Conservation (phyloP, 805 yeast species). For the Cyberlindnera americana region DNA sequence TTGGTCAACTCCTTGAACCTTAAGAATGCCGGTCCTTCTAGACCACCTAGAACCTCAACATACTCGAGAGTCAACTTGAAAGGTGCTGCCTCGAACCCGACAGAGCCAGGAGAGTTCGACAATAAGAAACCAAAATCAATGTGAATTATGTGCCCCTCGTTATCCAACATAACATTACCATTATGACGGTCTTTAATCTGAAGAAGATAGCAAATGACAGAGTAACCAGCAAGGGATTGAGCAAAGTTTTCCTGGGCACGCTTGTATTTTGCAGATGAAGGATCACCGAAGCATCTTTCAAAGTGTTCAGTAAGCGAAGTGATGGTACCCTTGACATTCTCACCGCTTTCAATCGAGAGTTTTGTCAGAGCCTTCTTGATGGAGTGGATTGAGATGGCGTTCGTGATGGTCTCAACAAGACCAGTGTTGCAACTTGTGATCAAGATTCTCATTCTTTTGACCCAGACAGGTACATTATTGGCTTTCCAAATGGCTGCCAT, state of each 20-base stretch:
- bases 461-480: slow-evolving; percentile 76
- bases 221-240: slow-evolving; percentile 83
- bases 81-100: slow-evolving; percentile 97
- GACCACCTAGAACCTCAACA: slow-evolving; percentile 82
- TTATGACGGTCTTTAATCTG: slow-evolving; percentile 97
- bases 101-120: slow-evolving; percentile 94
- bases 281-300: slow-evolving; percentile 66
- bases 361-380: slow-evolving; percentile 89
- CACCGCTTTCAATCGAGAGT: slow-evolving; percentile 60
- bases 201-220: slow-evolving; percentile 81
- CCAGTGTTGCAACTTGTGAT: slow-evolving; percentile 91
- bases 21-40: slow-evolving; percentile 54
- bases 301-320: slow-evolving; percentile 80
- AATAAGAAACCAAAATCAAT: slow-evolving; percentile 93
- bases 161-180: slow-evolving; percentile 95
- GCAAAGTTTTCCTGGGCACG: slow-evolving; percentile 85
- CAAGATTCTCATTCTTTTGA: slow-evolving; percentile 86
- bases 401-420: slow-evolving; percentile 91
- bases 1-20: slow-evolving; percentile 63
- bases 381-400: slow-evolving; percentile 91
- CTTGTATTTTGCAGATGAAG: slow-evolving; percentile 48
- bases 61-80: slow-evolving; percentile 90
- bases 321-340: slow-evolving; percentile 65
- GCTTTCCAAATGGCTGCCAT: slow-evolving; percentile 82
- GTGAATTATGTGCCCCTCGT: slow-evolving; percentile 91